Percentiles rank a stretch among this genome's conserved stretches.
Evolutionary conservation across 2,329 filamentous ascomycete genomes (phyloP).

Genomic region (Colletotrichum lentis): DNA sequence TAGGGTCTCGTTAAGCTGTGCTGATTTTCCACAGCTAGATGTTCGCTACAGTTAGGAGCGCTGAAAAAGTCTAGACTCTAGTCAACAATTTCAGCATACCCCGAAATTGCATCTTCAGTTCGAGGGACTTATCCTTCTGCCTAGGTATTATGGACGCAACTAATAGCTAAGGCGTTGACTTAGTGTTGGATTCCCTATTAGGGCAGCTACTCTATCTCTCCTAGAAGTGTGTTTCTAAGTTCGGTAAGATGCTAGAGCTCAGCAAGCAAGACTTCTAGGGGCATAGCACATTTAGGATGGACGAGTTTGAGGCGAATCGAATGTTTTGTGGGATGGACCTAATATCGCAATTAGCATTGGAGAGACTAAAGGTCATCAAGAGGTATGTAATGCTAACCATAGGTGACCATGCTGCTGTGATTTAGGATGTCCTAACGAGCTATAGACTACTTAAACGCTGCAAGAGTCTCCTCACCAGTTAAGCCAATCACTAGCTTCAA

Average conservation of each 20-base stretch:
- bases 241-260: slow-evolving; percentile 57
- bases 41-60: slow-evolving; percentile 48
- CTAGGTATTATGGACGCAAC: slow-evolving; percentile 44
- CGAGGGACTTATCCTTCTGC: slow-evolving; percentile 45
- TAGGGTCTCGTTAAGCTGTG: background rate
- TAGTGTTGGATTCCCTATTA: slow-evolving; percentile 53
- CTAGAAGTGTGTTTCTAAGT: slow-evolving; percentile 55
- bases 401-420: too few species aligned
- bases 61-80: slow-evolving; percentile 49
- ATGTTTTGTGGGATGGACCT: slow-evolving; percentile 49
- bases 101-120: slow-evolving; percentile 46
- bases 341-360: background rate
- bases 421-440: too few species aligned
- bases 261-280: slow-evolving; percentile 54
- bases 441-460: slow-evolving; percentile 1
- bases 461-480: slow-evolving; percentile 7
- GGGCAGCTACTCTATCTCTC: slow-evolving; percentile 53
- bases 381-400: background rate
- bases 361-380: slow-evolving; percentile 7
- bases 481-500: slow-evolving; percentile 34
- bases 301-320: slow-evolving; percentile 51
- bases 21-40: slow-evolving; percentile 41
- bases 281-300: slow-evolving; percentile 54
- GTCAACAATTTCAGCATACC: slow-evolving; percentile 46
- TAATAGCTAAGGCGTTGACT: slow-evolving; percentile 46